Evolutionary conservation across 768 basidiomycete species (phyloP).

Genomic region (Suillus clintonianus): DNA sequence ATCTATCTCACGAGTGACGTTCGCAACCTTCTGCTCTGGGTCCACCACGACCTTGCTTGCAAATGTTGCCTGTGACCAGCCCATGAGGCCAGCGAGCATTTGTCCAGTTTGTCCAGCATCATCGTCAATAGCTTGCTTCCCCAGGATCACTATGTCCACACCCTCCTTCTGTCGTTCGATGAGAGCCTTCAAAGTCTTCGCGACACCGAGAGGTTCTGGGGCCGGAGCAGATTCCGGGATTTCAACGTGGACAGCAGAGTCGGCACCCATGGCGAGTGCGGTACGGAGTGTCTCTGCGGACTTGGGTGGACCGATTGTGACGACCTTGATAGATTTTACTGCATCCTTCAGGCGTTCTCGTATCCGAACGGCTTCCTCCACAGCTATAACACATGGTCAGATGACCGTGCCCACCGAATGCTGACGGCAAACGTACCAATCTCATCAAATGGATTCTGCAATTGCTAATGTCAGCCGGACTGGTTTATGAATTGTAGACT

Average conservation of each 20-base stretch:
- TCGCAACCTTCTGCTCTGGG: constrained; percentile 58
- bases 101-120: constrained; percentile 95
- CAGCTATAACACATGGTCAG: constrained; percentile 51
- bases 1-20: constrained; percentile 89
- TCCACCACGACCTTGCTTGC: constrained; percentile 86
- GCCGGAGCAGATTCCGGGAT: constrained; percentile 68
- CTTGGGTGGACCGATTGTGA: constrained; percentile 95
- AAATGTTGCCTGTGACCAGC: constrained; percentile 94
- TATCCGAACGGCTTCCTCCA: constrained; percentile 96
- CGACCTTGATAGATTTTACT: constrained; percentile 85
- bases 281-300: constrained; percentile 89
- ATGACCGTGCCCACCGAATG: neutral
- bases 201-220: constrained; percentile 91
- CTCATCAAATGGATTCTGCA: constrained; percentile 97
- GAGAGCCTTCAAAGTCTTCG: constrained; percentile 78
- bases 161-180: constrained; percentile 62
- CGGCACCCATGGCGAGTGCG: constrained; percentile 97
- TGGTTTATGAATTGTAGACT: neutral
- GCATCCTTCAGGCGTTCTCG: constrained; percentile 78
- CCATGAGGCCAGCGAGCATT: constrained; percentile 92
- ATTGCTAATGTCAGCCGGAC: neutral
- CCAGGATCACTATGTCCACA: constrained; percentile 90
- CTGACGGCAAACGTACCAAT: constrained; percentile 63
- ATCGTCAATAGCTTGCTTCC: constrained; percentile 98
- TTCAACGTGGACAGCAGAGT: constrained; percentile 90